These are phyloP conservation scores for Mucor irregularis DNA, from an alignment of 371 early-diverging fungal genomes.

Conservation along the genomic window DNA sequence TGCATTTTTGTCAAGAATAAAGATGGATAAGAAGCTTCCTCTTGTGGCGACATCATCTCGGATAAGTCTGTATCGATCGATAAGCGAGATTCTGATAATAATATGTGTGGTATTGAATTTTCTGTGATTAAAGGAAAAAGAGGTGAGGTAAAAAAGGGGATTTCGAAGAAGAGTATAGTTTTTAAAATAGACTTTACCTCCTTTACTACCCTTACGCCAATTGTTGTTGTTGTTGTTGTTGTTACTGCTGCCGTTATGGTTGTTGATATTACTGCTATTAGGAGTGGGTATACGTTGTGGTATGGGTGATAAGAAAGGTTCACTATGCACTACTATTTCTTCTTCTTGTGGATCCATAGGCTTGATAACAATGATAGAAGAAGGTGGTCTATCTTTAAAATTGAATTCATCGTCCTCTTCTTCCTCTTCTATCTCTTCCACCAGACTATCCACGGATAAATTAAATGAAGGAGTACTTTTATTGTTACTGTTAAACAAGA, in stretches of 20 bases:
- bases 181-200: neutral
- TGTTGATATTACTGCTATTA: too few species aligned
- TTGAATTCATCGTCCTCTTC: conserved; percentile 43
- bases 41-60: neutral
- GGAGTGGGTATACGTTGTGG: too few species aligned
- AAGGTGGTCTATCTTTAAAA: conserved; percentile 44
- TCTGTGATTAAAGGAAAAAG: conserved; percentile 3
- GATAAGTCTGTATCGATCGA: conserved; percentile 16
- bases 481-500: neutral
- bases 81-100: conserved; percentile 2
- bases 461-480: neutral
- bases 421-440: conserved; percentile 10
- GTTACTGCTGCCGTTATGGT: too few species aligned
- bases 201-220: conserved; percentile 20
- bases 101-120: neutral
- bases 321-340: too few species aligned
- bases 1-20: conserved; percentile 31
- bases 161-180: neutral
- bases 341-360: conserved; percentile 11
- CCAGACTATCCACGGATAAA: neutral
- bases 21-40: conserved; percentile 4
- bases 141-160: neutral
- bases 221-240: neutral
- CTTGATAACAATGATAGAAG: conserved; percentile 27
- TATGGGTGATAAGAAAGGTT: too few species aligned